These are phyloP conservation scores for Phaeosphaeria sp. DNA, from an alignment of 2,329 filamentous ascomycete species.

Conservation along the genomic window DNA sequence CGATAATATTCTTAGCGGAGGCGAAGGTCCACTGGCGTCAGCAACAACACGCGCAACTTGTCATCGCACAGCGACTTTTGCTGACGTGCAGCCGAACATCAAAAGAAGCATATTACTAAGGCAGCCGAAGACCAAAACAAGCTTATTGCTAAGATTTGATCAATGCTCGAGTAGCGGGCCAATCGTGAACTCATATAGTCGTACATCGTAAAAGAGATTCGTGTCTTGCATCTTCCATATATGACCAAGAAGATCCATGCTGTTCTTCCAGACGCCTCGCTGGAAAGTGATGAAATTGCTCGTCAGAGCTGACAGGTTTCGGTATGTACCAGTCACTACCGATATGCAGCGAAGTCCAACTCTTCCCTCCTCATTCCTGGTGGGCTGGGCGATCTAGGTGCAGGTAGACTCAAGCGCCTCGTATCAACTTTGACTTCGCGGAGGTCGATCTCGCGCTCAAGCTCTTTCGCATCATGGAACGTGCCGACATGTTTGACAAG, in stretches of 20 bases:
- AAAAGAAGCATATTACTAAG: too few species aligned
- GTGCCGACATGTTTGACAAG: conserved; percentile 46
- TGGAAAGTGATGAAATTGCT: background rate
- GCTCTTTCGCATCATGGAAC: conserved; percentile 41
- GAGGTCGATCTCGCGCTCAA: conserved; percentile 42
- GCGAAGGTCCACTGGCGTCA: background rate
- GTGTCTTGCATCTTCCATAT: background rate
- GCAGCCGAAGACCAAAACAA: background rate
- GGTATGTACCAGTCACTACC: conserved; percentile 5
- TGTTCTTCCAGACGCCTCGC: conserved; percentile 10
- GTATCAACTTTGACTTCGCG: conserved; percentile 32
- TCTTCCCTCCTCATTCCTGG: conserved; percentile 21
- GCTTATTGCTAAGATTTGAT: background rate
- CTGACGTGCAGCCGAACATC: background rate
- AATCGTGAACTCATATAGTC: conserved; percentile 3
- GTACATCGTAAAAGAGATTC: conserved; percentile 4
- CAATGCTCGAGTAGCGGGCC: conserved; percentile 1
- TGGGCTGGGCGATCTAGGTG: conserved; percentile 21
- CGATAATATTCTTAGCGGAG: background rate
- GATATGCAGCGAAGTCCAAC: conserved; percentile 20
- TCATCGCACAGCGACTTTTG: background rate
- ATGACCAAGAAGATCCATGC: background rate
- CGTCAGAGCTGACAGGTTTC: background rate
- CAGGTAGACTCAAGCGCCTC: conserved; percentile 26
- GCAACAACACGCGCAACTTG: background rate